Base-by-base conservation (phyloP, 306 rosid species). In the Prunus dulcis region DNA sequence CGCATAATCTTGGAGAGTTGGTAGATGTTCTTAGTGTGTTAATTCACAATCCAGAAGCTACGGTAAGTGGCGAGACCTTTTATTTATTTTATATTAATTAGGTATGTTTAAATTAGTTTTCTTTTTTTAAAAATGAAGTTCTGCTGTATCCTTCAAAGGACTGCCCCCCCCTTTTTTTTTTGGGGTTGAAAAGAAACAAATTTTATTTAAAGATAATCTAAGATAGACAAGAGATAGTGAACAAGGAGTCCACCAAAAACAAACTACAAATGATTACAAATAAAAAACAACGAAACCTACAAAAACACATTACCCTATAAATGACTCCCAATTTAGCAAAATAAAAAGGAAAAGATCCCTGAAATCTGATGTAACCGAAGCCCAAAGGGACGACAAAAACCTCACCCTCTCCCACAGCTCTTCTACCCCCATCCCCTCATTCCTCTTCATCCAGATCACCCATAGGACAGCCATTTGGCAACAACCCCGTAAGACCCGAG, bases 1-100 rank as follows among this genome's bases (percentile, higher is more conserved):
- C 99, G 25, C 99, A 95, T 88, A 95, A 95, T 87, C 96, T 95
- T 50, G 99, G 90, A 73, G 99, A 95, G 86, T 73, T 95, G 81
- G 97, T 95, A 68, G 97, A 95, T 80, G 97, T 83, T 64, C 96
- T 95, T 1, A 71, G 97, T 75, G 97, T 85, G 51, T 86, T 95
- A 87, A 95, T 95, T 72, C 91, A 86, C 52, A 95, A 95, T 79
- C 97, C 97, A 28, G 99, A 92, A 80, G 99, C 99, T 61, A 95
- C 97, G 3, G 99, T 95, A 71, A 89, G 96, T 77, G 64, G 62
- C 55, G 15, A 18, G 69, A 69, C 68, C 46, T 68, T 20, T 72
- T 75, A 69, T 18, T 23, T 8, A 45, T n/a, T 51, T 52, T 32
- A 14, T 30, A 46, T 78, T 34, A 12, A 17, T 46, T 7, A 32